Conservation (phyloP, 2,329 filamentous ascomycete species). For the Paecilomyces fulvus region DNA sequence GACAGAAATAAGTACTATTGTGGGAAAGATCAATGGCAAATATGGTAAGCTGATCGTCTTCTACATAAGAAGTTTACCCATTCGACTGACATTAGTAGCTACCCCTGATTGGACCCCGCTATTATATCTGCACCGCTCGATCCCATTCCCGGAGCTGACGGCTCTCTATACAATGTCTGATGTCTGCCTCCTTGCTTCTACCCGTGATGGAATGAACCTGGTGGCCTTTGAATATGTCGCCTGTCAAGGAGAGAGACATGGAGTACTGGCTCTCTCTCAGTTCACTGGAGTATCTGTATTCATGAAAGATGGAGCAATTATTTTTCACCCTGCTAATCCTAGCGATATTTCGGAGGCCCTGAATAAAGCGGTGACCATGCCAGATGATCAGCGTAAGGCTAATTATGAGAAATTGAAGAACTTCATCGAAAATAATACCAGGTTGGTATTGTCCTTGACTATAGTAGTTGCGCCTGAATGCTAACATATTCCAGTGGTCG, state of each 20-base stretch:
- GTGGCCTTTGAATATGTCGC: slow-evolving; percentile 97
- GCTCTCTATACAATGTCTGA: slow-evolving; percentile 84
- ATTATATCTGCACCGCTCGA: slow-evolving; percentile 89
- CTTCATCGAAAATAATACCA: slow-evolving; percentile 91
- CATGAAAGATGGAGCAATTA: slow-evolving; percentile 68
- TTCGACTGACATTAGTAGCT: slow-evolving; percentile 33
- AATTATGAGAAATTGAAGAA: slow-evolving; percentile 79
- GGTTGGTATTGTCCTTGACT: slow-evolving; percentile 29
- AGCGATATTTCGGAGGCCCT: slow-evolving; percentile 84
- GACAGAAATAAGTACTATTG: slow-evolving; percentile 82
- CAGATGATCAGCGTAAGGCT: slow-evolving; percentile 64
- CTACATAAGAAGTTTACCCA: slow-evolving; percentile 2
- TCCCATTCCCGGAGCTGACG: slow-evolving; percentile 89
- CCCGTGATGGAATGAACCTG: slow-evolving; percentile 92
- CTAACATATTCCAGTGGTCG: slow-evolving; percentile 15
- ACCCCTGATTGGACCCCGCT: slow-evolving; percentile 95
- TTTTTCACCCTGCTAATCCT: slow-evolving; percentile 93
- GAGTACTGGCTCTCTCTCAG: slow-evolving; percentile 86
- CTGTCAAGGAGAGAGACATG: slow-evolving; percentile 75
- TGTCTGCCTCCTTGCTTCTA: slow-evolving; percentile 80
- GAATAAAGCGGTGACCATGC: slow-evolving; percentile 80
- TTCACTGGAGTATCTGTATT: slow-evolving; percentile 93
- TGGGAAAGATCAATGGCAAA: slow-evolving; percentile 87
- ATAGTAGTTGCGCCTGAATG: background rate
- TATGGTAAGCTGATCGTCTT: slow-evolving; percentile 48